A percentile compares a stretch with the other conserved stretches of the same genome.
Conservation (phyloP, 306 rosid species). For the Malus orientalis region DNA sequence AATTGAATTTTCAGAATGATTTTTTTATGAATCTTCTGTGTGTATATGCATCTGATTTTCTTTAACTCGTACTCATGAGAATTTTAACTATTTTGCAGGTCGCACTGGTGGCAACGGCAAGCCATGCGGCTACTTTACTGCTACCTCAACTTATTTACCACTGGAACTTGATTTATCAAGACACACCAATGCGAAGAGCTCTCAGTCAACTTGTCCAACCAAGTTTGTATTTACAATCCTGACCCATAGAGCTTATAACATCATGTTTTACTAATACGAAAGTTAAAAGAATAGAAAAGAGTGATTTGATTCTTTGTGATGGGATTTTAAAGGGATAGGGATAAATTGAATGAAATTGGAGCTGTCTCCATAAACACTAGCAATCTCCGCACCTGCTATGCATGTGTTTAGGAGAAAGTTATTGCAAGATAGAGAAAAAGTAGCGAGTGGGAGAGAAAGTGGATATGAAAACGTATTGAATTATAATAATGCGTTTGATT, state of each 20-base stretch:
- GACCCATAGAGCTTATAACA: neutral
- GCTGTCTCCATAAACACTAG: no score
- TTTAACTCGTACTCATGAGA: neutral
- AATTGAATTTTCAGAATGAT: neutral
- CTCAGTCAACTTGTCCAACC: neutral
- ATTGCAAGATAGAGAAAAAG: no score
- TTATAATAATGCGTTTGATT: no score
- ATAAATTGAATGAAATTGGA: no score
- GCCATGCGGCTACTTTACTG: neutral
- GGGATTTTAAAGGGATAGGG: no score
- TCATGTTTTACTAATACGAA: neutral
- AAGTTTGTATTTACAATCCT: neutral
- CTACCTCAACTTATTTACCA: neutral
- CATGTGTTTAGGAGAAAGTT: no score
- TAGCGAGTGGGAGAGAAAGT: no score
- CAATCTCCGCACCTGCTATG: no score
- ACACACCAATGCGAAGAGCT: neutral
- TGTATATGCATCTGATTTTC: neutral
- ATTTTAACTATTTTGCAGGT: neutral
- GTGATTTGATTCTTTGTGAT: no score
- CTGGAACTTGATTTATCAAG: neutral
- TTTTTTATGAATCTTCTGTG: neutral
- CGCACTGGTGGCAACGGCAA: neutral
- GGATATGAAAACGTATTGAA: no score
- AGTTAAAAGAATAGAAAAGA: no score